These are phyloP conservation scores for Hymenotorrendiella dingleyae DNA, from an alignment of 2,329 filamentous ascomycete genomes.

Conservation along the genomic window DNA sequence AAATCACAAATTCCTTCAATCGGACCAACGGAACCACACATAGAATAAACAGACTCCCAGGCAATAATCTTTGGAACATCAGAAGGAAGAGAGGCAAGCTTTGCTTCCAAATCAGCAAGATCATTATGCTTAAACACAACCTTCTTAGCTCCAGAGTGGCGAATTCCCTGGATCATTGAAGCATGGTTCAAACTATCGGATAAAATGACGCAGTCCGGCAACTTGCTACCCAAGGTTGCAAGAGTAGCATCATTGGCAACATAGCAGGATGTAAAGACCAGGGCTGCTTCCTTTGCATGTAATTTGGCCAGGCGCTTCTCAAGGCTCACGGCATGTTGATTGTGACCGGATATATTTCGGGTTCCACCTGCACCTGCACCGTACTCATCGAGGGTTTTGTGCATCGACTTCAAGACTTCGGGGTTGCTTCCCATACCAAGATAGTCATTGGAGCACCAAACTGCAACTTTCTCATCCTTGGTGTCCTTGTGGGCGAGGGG, in stretches of 20 bases:
- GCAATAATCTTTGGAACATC: conserved; percentile 95
- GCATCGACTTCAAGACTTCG: conserved; percentile 84
- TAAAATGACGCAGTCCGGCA: conserved; percentile 95
- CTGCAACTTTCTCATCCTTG: conserved; percentile 80
- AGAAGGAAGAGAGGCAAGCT: conserved; percentile 79
- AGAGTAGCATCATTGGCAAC: conserved; percentile 97
- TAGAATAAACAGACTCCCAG: conserved; percentile 98
- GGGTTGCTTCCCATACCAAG: conserved; percentile 94
- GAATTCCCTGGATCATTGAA: conserved; percentile 98
- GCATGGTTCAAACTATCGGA: conserved; percentile 97
- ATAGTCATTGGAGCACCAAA: conserved; percentile 99
- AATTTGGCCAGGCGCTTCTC: conserved; percentile 79
- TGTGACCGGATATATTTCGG: conserved; percentile 96
- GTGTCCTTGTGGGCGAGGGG: conserved; percentile 87
- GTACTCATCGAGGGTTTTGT: conserved; percentile 89
- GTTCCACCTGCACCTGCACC: conserved; percentile 94
- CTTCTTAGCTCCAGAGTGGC: conserved; percentile 94
- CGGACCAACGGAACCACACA: conserved; percentile 95
- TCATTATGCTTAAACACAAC: conserved; percentile 99
- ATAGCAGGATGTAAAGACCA: conserved; percentile 97
- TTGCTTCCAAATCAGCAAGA: conserved; percentile 83
- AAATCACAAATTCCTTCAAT: conserved; percentile 95
- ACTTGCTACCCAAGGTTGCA: conserved; percentile 91
- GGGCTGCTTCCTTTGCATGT: conserved; percentile 83
- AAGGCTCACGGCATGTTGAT: conserved; percentile 82